Evolutionary conservation across 768 basidiomycete genomes (phyloP).

Genomic region (Sarcomyxa edulis): DNA sequence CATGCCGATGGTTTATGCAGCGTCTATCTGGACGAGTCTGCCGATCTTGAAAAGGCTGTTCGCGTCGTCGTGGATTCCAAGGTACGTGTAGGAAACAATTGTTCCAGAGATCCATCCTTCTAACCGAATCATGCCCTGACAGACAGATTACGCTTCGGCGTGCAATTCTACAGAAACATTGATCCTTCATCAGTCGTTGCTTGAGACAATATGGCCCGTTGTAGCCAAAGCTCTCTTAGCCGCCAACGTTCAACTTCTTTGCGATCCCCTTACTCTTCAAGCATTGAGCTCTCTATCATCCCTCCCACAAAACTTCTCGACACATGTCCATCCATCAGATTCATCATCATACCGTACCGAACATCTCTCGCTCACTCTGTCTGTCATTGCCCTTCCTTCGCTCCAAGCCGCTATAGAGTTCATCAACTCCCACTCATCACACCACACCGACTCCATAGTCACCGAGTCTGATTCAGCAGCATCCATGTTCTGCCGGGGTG

Average conservation of each 20-base stretch:
- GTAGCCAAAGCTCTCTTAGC: conserved; percentile 71
- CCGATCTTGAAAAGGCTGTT: conserved; percentile 73
- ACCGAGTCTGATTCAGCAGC: conserved; percentile 70
- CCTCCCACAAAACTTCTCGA: conserved; percentile 31
- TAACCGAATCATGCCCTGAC: not conserved
- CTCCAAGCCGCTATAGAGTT: conserved; percentile 73
- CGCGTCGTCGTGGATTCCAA: conserved; percentile 88
- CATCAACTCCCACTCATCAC: conserved; percentile 91
- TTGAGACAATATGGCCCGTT: conserved; percentile 73
- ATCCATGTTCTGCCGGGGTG: conserved; percentile 75
- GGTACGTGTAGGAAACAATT: conserved; percentile 48
- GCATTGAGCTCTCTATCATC: conserved; percentile 39
- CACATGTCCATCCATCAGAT: conserved; percentile 47
- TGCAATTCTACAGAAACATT: conserved; percentile 93
- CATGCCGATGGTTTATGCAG: conserved; percentile 96
- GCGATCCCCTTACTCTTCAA: conserved; percentile 61
- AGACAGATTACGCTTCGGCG: conserved; percentile 94
- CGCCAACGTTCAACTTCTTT: conserved; percentile 71
- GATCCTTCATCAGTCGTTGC: conserved; percentile 70
- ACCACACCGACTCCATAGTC: conserved; percentile 92
- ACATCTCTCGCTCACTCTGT: conserved; percentile 80
- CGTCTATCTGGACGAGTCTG: conserved; percentile 82
- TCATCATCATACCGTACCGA: conserved; percentile 78
- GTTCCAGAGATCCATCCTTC: too few species aligned
- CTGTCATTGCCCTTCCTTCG: conserved; percentile 71